Evolutionary conservation across 805 yeast species (phyloP).

Genomic region (Kodamaea sagamina): DNA sequence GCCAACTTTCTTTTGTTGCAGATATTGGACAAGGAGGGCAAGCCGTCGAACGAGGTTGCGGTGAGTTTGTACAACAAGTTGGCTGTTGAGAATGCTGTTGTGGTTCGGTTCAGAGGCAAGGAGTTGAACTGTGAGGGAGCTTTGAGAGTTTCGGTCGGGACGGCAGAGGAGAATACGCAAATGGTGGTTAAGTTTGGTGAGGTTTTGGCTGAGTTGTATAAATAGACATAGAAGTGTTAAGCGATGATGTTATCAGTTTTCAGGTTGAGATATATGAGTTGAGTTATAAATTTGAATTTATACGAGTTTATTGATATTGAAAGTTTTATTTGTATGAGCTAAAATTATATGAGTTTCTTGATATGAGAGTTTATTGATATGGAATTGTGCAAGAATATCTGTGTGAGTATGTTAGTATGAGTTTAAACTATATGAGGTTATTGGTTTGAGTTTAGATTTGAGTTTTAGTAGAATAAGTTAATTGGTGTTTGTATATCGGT

Average conservation of each 20-base stretch:
- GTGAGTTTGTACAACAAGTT: slow-evolving; percentile 61
- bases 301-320: too few species aligned
- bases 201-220: slow-evolving; percentile 22
- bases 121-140: slow-evolving; percentile 91
- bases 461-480: too few species aligned
- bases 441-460: too few species aligned
- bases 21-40: slow-evolving; percentile 59
- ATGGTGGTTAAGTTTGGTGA: slow-evolving; percentile 52
- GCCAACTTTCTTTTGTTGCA: slow-evolving; percentile 83
- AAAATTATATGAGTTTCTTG: too few species aligned
- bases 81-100: slow-evolving; percentile 75
- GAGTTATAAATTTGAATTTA: too few species aligned
- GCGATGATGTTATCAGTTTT: not conserved
- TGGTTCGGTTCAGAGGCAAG: slow-evolving; percentile 86
- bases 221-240: not conserved
- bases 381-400: too few species aligned
- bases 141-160: slow-evolving; percentile 85
- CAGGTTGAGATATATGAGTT: too few species aligned
- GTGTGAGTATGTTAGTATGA: too few species aligned
- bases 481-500: too few species aligned
- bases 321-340: too few species aligned
- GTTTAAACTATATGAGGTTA: too few species aligned
- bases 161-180: slow-evolving; percentile 65
- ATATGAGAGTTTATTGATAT: too few species aligned
- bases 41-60: slow-evolving; percentile 71